Base-by-base conservation (phyloP, 1,284 basidiomycete genomes). In the Moesziomyces antarcticus region DNA sequence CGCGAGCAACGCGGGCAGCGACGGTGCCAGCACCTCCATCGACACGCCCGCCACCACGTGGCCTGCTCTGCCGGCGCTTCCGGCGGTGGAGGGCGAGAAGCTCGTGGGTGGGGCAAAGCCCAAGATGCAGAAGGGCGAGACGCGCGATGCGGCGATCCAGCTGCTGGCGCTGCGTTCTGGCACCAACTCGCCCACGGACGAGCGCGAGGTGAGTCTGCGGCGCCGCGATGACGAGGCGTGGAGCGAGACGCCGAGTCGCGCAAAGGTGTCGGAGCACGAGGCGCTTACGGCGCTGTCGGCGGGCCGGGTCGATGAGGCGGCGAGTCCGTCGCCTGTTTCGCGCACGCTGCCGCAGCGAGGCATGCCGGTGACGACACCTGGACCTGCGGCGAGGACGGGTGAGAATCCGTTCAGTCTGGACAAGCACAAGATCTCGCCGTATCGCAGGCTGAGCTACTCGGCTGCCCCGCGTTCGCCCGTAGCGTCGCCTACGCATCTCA, bases 351-450 rank as follows among this genome's bases (percentile, higher is more conserved):
- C 62, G 18, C 46, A 60, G 22, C 50, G 69, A 7, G 56, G 45
- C 3, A 56, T 75, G 53, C 60, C 63, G 8, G 55, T 69, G 7
- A 49, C 68, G 20, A 72, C 73, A 7, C 67, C 67, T 10, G 63
- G 63, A 16, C 64, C 68, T 42, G 33, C 40, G 3, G 40, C 21
- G 21, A 55, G 68, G 5, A n/a, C 42, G 5, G 57, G 37, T 11
- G 56, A 64, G 50, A 80, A 80, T 54, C 79, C 79, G 3, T 80
- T 80, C 57, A 79, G 73, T 42, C 67, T 80, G 22, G 77, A 80
- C 51, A 67, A 75, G 49, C 79, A 80, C 67, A 78, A 77, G 62
- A 75, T 79, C 50, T 73, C 72, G 43, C 78, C 78, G 3, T 70
- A 65, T 47, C 50, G 66, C 7, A 37, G 72, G 54, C 60, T 75